Evolutionary conservation across 176 grass and related monocot species (phyloP).

Genomic region (Raddia distichophylla): DNA sequence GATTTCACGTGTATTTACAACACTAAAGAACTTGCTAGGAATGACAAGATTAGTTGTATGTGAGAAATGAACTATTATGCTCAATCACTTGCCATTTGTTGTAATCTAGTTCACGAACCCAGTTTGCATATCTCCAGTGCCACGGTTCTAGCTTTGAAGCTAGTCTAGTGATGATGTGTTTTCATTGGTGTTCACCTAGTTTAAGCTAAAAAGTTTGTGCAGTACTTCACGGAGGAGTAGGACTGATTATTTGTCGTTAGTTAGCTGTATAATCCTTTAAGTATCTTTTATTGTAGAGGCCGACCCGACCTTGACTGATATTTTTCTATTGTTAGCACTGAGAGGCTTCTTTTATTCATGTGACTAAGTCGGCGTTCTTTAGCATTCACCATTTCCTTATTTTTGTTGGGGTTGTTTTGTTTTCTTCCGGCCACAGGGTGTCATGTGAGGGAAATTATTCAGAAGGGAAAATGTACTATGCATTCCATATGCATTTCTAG

Average conservation of each 20-base stretch:
- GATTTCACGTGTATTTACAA: background rate
- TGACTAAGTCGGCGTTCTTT: background rate
- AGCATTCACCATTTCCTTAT: background rate
- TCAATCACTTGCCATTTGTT: background rate
- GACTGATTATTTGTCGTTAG: background rate
- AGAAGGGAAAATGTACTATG: background rate
- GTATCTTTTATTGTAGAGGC: too few species aligned
- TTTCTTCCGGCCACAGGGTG: background rate
- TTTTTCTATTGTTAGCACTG: background rate
- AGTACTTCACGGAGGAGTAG: background rate
- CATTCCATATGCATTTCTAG: background rate
- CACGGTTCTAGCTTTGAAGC: conserved; percentile 6
- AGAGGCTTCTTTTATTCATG: background rate
- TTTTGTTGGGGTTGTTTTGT: background rate
- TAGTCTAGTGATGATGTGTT: conserved; percentile 1
- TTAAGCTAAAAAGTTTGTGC: background rate
- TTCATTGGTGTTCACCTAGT: background rate
- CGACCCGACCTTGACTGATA: too few species aligned
- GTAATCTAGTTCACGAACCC: background rate
- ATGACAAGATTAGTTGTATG: background rate
- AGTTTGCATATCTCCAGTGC: background rate
- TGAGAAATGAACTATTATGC: background rate
- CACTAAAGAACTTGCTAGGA: conserved; percentile 14
- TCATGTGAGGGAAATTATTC: background rate
- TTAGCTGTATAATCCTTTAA: background rate